Conservation (phyloP, 768 basidiomycete genomes). For the Leccinum incarnatum region DNA sequence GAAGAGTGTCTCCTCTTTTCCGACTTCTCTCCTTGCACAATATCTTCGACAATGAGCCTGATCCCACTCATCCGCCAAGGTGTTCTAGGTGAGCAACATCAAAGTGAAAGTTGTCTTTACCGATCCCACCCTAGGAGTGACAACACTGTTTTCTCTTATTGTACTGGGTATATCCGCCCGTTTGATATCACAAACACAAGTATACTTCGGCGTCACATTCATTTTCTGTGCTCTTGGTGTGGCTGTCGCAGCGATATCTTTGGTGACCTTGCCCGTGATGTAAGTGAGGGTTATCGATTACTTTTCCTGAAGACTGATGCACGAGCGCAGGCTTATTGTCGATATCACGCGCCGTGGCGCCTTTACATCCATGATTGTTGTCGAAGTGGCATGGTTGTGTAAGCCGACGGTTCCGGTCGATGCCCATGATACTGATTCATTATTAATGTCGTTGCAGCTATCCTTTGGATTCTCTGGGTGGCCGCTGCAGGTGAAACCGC, state of each 20-base stretch:
- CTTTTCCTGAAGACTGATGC: slow-evolving; percentile 1
- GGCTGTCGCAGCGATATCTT: slow-evolving; percentile 26
- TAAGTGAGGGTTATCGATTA: not conserved
- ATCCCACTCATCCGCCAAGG: slow-evolving; percentile 16
- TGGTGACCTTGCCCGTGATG: slow-evolving; percentile 32
- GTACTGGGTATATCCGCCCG: slow-evolving; percentile 30
- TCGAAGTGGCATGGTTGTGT: slow-evolving; percentile 40
- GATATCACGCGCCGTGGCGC: slow-evolving; percentile 37
- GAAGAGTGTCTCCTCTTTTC: not conserved
- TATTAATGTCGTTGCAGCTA: slow-evolving; percentile 15
- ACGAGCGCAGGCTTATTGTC: slow-evolving; percentile 30
- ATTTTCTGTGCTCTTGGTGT: slow-evolving; percentile 30
- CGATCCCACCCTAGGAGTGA: slow-evolving; percentile 11
- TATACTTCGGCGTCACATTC: slow-evolving; percentile 8
- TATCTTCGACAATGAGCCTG: slow-evolving; percentile 9
- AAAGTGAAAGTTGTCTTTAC: not conserved
- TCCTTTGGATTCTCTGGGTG: slow-evolving; percentile 41
- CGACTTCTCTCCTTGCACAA: not conserved
- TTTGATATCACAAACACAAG: slow-evolving; percentile 22
- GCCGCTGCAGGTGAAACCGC: slow-evolving; percentile 33
- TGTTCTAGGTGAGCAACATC: slow-evolving; percentile 21
- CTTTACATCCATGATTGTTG: slow-evolving; percentile 37
- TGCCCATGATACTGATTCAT: not conserved
- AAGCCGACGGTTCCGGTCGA: slow-evolving; percentile 7
- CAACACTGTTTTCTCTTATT: slow-evolving; percentile 29